Base-by-base conservation (phyloP, 108 stramenopile species). In the Nitzschia sp. region DNA sequence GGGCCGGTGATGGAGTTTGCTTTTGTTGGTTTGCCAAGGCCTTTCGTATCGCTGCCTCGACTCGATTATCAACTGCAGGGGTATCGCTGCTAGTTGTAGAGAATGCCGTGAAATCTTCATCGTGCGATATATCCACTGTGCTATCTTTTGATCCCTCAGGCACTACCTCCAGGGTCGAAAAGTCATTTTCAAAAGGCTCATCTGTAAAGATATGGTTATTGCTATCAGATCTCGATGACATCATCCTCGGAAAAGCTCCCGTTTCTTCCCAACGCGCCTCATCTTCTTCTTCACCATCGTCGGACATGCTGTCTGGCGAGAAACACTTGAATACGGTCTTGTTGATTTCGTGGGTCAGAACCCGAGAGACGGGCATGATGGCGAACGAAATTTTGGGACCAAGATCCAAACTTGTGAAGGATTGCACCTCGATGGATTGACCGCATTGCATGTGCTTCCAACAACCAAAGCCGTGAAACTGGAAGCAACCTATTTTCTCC, bases 61-160 rank as follows among this genome's bases (percentile, higher is more conserved):
- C 54, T 34, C 61, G 55, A 29, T 72, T 72, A 25, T 54, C 62
- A 1, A 65, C 54, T 4, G 71, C 71, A 33, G 71, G 71, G 11
- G 71, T 72, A 32, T 64, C 63, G 0, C 61, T 36, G 32, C 71
- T 72, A 13, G 71, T 63, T 23, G 62, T 51, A 3, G 71, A 72
- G 23, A 72, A 18, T 1, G 62, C 45, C 62, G 58, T 57, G 19
- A 64, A 46, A 13, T 35, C 63, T 18, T 72, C 71, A 2, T 29
- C 29, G 27, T 25, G 27, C 15, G 27, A 29, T 25, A 24, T 31
- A 5, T 62, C 61, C 2, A 29, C 26, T 19, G 24, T 57, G n/a
- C n/a, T n/a, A 46, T 72, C 71, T 46, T 61, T 62, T 4, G 71
- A 64, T 11, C 54, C 64, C 58, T 72, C 63, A 1, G 64, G 54